Evolutionary conservation across 164 flowering plant species (phyloP), one percentile per base, ranked within the genome.

Genomic region (Liriodendron chinense): DNA sequence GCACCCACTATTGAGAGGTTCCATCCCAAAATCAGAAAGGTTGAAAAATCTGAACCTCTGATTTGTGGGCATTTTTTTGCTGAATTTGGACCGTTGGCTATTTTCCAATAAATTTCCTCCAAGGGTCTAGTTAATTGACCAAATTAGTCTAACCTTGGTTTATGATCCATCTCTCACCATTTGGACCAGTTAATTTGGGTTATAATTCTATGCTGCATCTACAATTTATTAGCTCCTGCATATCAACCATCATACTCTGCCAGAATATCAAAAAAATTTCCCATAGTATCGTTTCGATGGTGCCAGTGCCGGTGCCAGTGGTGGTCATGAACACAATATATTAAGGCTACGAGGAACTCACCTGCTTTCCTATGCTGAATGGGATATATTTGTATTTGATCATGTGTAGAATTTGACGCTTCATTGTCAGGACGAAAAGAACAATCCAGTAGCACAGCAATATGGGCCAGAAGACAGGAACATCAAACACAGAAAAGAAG

Each of bases 391-490:
- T 89, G 85, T 87, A 85, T 75, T 89, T 91, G 64, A 90, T 87
- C 96, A 91, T 91, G 83, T 89, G 96, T 78, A 84, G 78, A 71
- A 89, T 91, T 80, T 91, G 92, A 71, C 93, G 92, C 87, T 85
- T 91, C 96, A 91, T 91, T 26, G 93, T 89, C 69, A 91, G 88
- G 50, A 89, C 85, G 76, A 91, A 91, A 10, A 91, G 87, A 73
- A 88, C 92, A 72, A 87, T 71, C 96, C 96, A 89, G 63, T 91
- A 88, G 78, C 83, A 87, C 24, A 91, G 91, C 67, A 89, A 83
- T 71, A 89, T 89, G 57, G 93, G 93, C 95, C 95, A 91, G 81
- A 91, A 91, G 65, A 91, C 95, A 47, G 93, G 92, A 26, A 91
- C 93, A 77, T 91, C 93, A 75, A 91, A 87, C 65, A 91, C 69